Conservation (phyloP, 2,329 filamentous ascomycete species). For the Exophiala sp. region DNA sequence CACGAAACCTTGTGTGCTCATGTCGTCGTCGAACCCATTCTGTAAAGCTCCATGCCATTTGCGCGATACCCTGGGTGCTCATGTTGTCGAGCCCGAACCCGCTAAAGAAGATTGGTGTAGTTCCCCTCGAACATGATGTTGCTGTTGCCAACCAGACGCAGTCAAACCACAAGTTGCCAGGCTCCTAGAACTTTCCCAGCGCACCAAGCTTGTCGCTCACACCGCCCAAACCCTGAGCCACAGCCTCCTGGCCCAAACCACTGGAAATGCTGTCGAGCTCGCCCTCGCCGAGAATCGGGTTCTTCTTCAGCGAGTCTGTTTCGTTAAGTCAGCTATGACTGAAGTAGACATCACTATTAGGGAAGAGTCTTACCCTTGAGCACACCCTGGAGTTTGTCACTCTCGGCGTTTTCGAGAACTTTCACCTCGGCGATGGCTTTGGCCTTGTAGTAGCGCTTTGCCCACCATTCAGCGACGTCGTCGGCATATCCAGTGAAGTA, state of each 20-base stretch:
- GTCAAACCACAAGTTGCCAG: too few species aligned
- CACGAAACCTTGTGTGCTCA: too few species aligned
- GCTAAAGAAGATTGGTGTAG: too few species aligned
- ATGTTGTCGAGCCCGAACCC: too few species aligned
- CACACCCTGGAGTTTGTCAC: slow-evolving; percentile 11
- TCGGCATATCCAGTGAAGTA: slow-evolving; percentile 20
- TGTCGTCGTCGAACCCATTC: too few species aligned
- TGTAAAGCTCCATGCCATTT: too few species aligned
- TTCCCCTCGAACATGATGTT: too few species aligned
- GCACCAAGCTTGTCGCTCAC: slow-evolving; percentile 12
- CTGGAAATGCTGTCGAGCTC: slow-evolving; percentile 17
- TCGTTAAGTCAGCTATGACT: too few species aligned
- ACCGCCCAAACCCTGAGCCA: slow-evolving; percentile 15
- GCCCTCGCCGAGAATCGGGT: slow-evolving; percentile 18
- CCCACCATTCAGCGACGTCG: slow-evolving; percentile 16
- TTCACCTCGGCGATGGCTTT: slow-evolving; percentile 20
- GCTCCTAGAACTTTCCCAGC: slow-evolving; percentile 10
- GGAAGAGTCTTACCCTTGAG: slow-evolving; percentile 15
- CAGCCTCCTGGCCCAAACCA: slow-evolving; percentile 18
- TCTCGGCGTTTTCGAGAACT: slow-evolving; percentile 16
- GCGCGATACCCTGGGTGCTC: too few species aligned
- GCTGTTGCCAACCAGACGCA: too few species aligned
- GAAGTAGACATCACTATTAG: too few species aligned
- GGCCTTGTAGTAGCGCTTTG: slow-evolving; percentile 21
- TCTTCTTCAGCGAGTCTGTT: slow-evolving; percentile 22